Evolutionary conservation across 2,329 filamentous ascomycete species (phyloP).

Genomic region (Colletotrichum australisinense): DNA sequence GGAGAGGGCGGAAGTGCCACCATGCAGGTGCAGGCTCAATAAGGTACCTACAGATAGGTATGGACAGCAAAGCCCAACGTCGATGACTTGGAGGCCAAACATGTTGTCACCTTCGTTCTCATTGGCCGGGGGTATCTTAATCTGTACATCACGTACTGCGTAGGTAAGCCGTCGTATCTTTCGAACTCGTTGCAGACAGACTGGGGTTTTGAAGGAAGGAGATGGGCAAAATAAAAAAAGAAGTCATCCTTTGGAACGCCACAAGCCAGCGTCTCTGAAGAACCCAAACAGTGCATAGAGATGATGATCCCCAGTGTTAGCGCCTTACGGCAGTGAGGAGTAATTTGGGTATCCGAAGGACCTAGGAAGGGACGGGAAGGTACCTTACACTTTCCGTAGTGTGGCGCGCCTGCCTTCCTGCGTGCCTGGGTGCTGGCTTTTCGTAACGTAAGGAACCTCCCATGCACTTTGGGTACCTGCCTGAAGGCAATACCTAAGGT

Average conservation of each 20-base stretch:
- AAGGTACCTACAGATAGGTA: not conserved
- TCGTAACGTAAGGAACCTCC: not conserved
- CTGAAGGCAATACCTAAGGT: not conserved
- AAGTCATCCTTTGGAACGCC: conserved; percentile 4
- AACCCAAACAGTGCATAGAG: conserved; percentile 33
- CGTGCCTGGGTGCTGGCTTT: not conserved
- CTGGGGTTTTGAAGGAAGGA: not conserved
- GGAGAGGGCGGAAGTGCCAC: not conserved
- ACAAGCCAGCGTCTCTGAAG: conserved; percentile 34
- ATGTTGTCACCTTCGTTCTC: not conserved
- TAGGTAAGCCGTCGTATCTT: not conserved
- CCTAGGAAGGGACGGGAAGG: not conserved
- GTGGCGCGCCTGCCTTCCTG: not conserved
- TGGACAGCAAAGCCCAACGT: not conserved
- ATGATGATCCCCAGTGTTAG: conserved; percentile 28
- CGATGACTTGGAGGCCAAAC: not conserved
- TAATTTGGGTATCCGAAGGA: conserved; percentile 2
- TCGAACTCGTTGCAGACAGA: not conserved
- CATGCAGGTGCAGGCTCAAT: not conserved
- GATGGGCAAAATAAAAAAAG: not conserved
- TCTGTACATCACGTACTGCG: no score
- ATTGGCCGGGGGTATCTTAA: not conserved
- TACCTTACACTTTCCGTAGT: not conserved
- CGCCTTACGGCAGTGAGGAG: conserved; percentile 28
- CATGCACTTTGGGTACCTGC: conserved; percentile 6